Base-by-base conservation (phyloP, 257 asterid species). In the Buddleja alternifolia region DNA sequence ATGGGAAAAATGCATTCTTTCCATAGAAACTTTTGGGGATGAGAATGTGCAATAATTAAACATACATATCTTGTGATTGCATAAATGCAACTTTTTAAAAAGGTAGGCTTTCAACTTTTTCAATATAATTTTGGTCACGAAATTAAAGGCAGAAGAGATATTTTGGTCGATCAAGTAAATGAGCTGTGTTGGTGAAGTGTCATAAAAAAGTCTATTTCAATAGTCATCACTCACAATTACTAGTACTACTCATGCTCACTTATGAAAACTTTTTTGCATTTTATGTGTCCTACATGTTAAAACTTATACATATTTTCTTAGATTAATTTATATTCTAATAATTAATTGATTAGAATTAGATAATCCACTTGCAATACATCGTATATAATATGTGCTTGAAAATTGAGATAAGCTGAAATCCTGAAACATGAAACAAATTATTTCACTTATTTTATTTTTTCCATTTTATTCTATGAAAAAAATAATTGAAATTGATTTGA, bases 171-270 rank as follows among this genome's bases (percentile, higher is more conserved):
- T 39, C 51, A 66, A 53, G 70, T 64, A 21, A 60, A 73, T 80
- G 71, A 63, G 71, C 75, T 77, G 56, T 77, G 56, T 78, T 70
- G 79, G 81, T 76, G 79, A 77, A 82, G 82, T 71, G 87, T 82
- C 76, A 61, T 70, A n/a, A 71, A 66, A 65, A 73, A 82, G 80
- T 78, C 80, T 65, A 65, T 32, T 60, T 66, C 63, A 34, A 57
- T 58, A 25, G 6, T 41, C 16, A 69, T 74, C 60, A 60, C 61
- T 25, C 71, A 17, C 51, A 56, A 71, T 63, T 67, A 71, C 39
- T 62, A 60, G 74, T 74, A 57, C 80, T 70, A 54, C 66, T 57
- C 69, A 75, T 73, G 58, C 55, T 65, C 72, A 72, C 82, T 70
- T 24, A 70, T 54, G 8, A 73, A 66, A 1, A 73, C 75, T 69